A percentile compares a stretch with the other conserved stretches of the same genome.
These are phyloP conservation scores for Ceratocystis destructans DNA, from an alignment of 2,329 filamentous ascomycete genomes.

Conservation along the genomic window DNA sequence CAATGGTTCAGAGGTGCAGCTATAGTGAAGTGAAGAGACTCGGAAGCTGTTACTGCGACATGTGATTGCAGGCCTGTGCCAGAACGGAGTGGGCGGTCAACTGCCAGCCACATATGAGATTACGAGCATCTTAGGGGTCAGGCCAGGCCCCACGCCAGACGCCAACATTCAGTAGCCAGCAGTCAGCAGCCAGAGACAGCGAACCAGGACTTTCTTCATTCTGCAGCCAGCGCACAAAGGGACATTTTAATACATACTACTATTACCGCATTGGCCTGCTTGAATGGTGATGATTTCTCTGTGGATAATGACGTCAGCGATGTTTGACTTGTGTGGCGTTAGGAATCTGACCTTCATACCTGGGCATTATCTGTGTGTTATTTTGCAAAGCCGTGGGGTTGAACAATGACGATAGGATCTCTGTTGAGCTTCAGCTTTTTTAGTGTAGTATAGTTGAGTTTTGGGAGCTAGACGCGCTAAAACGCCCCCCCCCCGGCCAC, in stretches of 20 bases:
- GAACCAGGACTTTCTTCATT: background rate
- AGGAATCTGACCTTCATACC: conserved; percentile 14
- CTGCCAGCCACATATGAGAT: background rate
- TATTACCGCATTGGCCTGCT: conserved; percentile 98
- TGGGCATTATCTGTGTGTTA: conserved; percentile 18
- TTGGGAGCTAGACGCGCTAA: background rate
- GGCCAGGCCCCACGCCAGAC: background rate
- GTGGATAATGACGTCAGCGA: conserved; percentile 14
- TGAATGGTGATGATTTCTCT: conserved; percentile 99
- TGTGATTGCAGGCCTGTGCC: too few species aligned
- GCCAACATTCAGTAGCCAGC: too few species aligned
- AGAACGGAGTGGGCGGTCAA: background rate
- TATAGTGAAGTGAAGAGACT: background rate
- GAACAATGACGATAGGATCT: conserved; percentile 8
- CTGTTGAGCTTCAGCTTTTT: conserved; percentile 8
- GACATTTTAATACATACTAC: conserved; percentile 53
- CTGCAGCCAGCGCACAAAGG: background rate
- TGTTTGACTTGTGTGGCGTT: background rate
- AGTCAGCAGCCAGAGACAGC: too few species aligned
- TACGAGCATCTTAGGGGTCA: background rate
- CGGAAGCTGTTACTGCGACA: too few species aligned
- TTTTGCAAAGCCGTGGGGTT: background rate
- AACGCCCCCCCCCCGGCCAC: too few species aligned
- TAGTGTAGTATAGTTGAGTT: background rate
- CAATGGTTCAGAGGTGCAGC: too few species aligned